Percentiles rank a stretch among this genome's conserved stretches.
These are phyloP conservation scores for Sisymbrium irio DNA, from an alignment of 345 rosid species.

Conservation along the genomic window DNA sequence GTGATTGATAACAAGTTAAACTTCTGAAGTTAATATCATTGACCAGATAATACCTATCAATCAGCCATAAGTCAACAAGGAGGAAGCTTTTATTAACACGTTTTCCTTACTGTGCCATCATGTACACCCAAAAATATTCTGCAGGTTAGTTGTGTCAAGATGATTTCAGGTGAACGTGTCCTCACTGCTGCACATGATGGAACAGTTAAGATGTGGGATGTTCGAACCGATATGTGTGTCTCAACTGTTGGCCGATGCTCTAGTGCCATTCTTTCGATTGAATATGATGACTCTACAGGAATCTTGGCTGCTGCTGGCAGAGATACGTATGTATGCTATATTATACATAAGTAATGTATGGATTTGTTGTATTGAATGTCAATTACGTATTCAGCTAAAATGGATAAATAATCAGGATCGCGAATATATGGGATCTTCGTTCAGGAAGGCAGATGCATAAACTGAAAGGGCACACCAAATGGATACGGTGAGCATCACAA, in stretches of 20 bases:
- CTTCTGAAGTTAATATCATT: slow-evolving; percentile 2
- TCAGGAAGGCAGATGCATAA: slow-evolving; percentile 98
- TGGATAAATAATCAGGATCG: slow-evolving; percentile 55
- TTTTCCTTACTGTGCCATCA: background rate
- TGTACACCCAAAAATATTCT: slow-evolving; percentile 10
- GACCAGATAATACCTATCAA: background rate
- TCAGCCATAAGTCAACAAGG: slow-evolving; percentile 15
- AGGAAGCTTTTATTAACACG: background rate
- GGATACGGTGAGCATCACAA: slow-evolving; percentile 78
- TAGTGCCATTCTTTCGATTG: slow-evolving; percentile 88
- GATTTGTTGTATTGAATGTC: background rate
- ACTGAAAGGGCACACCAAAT: slow-evolving; percentile 87
- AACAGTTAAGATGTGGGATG: slow-evolving; percentile 99
- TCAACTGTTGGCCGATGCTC: slow-evolving; percentile 98
- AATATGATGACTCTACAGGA: slow-evolving; percentile 96
- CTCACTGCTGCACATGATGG: slow-evolving; percentile 92
- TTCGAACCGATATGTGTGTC: slow-evolving; percentile 92
- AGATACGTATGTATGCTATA: slow-evolving; percentile 70
- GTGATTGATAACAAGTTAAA: background rate
- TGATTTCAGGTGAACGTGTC: slow-evolving; percentile 95
- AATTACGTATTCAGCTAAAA: slow-evolving; percentile 12
- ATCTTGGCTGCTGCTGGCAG: slow-evolving; percentile 96
- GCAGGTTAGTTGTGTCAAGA: slow-evolving; percentile 87
- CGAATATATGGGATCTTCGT: slow-evolving; percentile 97
- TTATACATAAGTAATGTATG: background rate